Evolutionary conservation across 495 filamentous ascomycete species (phyloP).

Genomic region (Alectoria sarmentosa): DNA sequence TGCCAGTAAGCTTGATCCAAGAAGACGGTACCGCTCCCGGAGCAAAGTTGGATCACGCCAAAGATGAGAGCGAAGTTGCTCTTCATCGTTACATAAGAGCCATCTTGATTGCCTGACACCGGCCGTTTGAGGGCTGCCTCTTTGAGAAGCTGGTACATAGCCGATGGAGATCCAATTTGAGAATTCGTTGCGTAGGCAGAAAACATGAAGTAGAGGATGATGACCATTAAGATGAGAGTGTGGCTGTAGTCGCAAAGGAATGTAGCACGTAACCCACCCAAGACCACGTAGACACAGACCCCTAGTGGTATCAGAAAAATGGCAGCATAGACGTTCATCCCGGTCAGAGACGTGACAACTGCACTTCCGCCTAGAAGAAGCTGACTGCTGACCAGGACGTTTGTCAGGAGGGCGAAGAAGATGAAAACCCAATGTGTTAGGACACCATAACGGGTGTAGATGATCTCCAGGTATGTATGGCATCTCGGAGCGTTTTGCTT

Average conservation of each 20-base stretch:
- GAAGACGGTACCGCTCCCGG: constrained; percentile 35
- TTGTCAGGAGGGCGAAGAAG: constrained; percentile 38
- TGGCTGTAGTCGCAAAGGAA: constrained; percentile 36
- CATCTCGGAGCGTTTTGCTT: constrained; percentile 36
- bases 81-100: constrained; percentile 47
- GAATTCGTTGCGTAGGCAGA: constrained; percentile 39
- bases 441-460: constrained; percentile 33
- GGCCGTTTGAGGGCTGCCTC: constrained; percentile 40
- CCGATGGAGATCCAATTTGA: constrained; percentile 37
- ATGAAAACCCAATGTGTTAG: constrained; percentile 36
- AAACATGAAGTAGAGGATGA: constrained; percentile 46
- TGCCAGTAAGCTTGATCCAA: constrained; percentile 46
- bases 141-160: constrained; percentile 43
- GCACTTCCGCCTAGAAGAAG: constrained; percentile 37
- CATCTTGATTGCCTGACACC: constrained; percentile 42
- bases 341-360: constrained; percentile 38
- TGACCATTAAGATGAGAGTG: constrained; percentile 36
- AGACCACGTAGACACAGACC: constrained; percentile 38
- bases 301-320: constrained; percentile 39
- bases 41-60: constrained; percentile 32
- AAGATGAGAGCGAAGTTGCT: constrained; percentile 41
- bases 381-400: constrained; percentile 38
- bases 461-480: constrained; percentile 38
- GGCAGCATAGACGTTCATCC: constrained; percentile 42
- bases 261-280: constrained; percentile 38